Evolutionary conservation across 164 flowering plant genomes (phyloP), one percentile per base, ranked within the genome.

Genomic region (Vitis vinifera): DNA sequence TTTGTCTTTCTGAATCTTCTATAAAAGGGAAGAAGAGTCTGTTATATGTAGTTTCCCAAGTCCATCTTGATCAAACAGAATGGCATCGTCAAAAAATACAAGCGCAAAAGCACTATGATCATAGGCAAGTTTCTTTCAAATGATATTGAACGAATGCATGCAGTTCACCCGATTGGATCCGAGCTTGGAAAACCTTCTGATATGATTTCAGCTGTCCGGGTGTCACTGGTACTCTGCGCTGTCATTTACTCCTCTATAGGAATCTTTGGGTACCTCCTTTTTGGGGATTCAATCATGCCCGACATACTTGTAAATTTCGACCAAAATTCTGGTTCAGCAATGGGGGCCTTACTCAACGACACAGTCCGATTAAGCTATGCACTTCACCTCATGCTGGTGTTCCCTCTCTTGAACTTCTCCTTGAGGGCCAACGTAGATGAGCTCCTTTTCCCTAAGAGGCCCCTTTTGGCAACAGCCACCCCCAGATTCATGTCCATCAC

Each of bases 261-360:
- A 4, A 74, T 89, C 61, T 90, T 89, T 14, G 95, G 98, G 12
- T 96, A 89, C 79, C 84, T 92, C 13, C 77, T 93, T 48, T 96
- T 96, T 65, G 99, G 98, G 2, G 97, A 96, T 1, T 76, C 86
- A 2, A 87, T 85, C 50, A 82, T 79, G 87, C 59, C 85, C 0
- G 97, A 96, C 66, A 87, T 96, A 31, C 86, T 96, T 0, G 81
- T 91, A 9, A 96, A 96, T 69, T 96, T 93, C 19, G 94, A 93
- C 52, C 78, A 59, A 13, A 74, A 49, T 50, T 71, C 88, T 14
- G 85, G 52, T 63, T 68, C 93, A 0, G 69, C 86, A 2, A 7
- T 73, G 0, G 84, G 89, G 8, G 58, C 82, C 0, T 23, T 93
- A 14, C 84, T 95, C 8, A 88, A 91, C 53, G 90, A 87, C 67